Conservation (phyloP, 2,329 filamentous ascomycete genomes). For the Geosmithia flava region DNA sequence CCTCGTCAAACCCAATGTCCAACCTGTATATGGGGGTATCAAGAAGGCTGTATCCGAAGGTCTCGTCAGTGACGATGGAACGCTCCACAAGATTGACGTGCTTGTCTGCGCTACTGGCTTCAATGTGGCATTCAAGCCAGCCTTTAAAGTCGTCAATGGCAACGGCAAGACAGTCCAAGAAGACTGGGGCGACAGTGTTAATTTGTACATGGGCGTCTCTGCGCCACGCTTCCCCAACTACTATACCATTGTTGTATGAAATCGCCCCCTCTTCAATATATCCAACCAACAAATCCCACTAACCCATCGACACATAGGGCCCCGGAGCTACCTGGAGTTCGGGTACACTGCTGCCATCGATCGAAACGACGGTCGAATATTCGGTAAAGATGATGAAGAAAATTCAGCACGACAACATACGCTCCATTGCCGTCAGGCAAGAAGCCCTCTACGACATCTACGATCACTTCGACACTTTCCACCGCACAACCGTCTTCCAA, state of each 20-base stretch:
- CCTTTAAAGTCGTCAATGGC: conserved; percentile 33
- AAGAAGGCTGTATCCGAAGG: conserved; percentile 18
- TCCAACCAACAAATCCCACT: background rate
- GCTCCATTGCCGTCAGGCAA: conserved; percentile 19
- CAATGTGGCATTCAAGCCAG: conserved; percentile 34
- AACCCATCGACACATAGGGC: conserved; percentile 6
- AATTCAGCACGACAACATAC: conserved; percentile 21
- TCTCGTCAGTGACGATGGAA: conserved; percentile 13
- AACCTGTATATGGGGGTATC: conserved; percentile 25
- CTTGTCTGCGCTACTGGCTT: conserved; percentile 30
- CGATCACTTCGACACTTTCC: conserved; percentile 17
- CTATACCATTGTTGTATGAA: conserved; percentile 16
- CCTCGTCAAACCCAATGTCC: conserved; percentile 28
- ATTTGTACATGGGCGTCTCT: conserved; percentile 38
- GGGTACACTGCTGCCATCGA: conserved; percentile 27
- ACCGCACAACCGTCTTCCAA: conserved; percentile 19
- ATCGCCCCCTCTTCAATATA: background rate
- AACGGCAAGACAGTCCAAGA: conserved; percentile 33
- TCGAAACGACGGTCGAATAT: conserved; percentile 28
- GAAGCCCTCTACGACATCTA: conserved; percentile 20
- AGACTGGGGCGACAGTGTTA: conserved; percentile 25
- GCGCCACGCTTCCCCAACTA: conserved; percentile 34
- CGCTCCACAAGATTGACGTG: conserved; percentile 16
- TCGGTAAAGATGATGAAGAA: conserved; percentile 23
- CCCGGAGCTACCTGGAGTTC: conserved; percentile 29